Evolutionary conservation across 2,329 filamentous ascomycete species (phyloP), one percentile per base, ranked within the genome.

Genomic region (Magnaporthiopsis rhizophila): DNA sequence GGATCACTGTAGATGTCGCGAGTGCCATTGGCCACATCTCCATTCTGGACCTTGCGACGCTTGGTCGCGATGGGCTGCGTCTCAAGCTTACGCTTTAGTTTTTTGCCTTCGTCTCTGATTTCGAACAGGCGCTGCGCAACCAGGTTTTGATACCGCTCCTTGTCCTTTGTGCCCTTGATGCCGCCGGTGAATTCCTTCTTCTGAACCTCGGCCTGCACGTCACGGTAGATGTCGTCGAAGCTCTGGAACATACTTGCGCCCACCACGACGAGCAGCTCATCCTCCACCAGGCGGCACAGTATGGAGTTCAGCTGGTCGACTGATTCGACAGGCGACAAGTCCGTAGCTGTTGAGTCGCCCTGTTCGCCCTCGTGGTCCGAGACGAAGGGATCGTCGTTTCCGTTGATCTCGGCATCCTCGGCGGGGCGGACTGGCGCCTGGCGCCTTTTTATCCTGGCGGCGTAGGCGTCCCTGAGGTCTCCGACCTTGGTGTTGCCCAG

Each of bases 401-500:
- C 61, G 59, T 65, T 65, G n/a, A 45, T 28, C 36, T 69, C 24
- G 58, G 58, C 24, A 59, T 36, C 64, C 64, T 61, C 7, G 1
- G 30, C 38, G 4, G 11, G 57, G 34, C 8, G 64, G 21, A 28
- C 28, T 6, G 65, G 34, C n/a, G 62, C 65, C 61, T 69, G 69
- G 26, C 67, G 69, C 28, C 69, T 71, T 53, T 72, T 69, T 60
- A 75, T 71, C 67, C 68, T 74, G 57, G 73, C 72, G 64, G 72
- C 71, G 70, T 88, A 90, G 24, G 87, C 85, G 53, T 87, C 84
- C n/a, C 82, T 81, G 58, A 94, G 79, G 69, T 92, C 88, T 58
- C 81, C 83, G 45, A 93, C 81, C 72, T 85, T 87, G 36, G 89
- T 89, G 76, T 95, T 90, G 1, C 94, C 94, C 24, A 93, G 81